Evolutionary conservation across 495 filamentous ascomycete species (phyloP).

Genomic region (Penicillium subrubescens): DNA sequence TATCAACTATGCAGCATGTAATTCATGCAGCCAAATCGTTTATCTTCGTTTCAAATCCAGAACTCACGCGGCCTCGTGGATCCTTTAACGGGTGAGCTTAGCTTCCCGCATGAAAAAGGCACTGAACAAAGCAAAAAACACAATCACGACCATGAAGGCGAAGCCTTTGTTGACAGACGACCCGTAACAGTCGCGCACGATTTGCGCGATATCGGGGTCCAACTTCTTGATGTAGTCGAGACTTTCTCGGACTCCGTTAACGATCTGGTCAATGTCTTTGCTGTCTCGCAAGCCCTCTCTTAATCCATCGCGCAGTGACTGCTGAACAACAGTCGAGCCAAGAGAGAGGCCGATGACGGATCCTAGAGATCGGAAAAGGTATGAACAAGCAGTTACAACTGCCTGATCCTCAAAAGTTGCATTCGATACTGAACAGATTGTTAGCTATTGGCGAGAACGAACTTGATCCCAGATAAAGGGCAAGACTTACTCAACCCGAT

Average conservation of each 20-base stretch:
- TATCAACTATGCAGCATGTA: not conserved
- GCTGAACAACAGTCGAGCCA: constrained; percentile 73
- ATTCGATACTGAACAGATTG: constrained; percentile 62
- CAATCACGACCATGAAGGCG: constrained; percentile 43
- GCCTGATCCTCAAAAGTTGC: constrained; percentile 69
- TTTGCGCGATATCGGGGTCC: constrained; percentile 57
- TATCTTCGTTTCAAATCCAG: not conserved
- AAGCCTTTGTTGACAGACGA: constrained; percentile 54
- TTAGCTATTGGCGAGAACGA: constrained; percentile 6
- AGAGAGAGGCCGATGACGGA: constrained; percentile 72
- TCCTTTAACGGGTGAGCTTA: constrained; percentile 36
- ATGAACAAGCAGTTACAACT: constrained; percentile 80
- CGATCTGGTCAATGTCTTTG: constrained; percentile 67
- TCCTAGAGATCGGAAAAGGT: constrained; percentile 85
- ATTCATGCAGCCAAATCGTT: not conserved
- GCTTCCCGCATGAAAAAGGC: constrained; percentile 49
- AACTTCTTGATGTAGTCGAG: constrained; percentile 70
- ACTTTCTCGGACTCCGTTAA: constrained; percentile 71
- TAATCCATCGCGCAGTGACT: constrained; percentile 63
- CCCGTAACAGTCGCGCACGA: constrained; percentile 73
- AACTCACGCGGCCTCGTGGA: not conserved
- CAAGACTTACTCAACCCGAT: constrained; percentile 57
- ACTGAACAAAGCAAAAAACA: constrained; percentile 49
- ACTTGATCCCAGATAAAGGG: not conserved
- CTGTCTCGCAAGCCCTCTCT: constrained; percentile 52